Base-by-base conservation (phyloP, 2,329 filamentous ascomycete genomes). In the Curvularia eragrostidis region DNA sequence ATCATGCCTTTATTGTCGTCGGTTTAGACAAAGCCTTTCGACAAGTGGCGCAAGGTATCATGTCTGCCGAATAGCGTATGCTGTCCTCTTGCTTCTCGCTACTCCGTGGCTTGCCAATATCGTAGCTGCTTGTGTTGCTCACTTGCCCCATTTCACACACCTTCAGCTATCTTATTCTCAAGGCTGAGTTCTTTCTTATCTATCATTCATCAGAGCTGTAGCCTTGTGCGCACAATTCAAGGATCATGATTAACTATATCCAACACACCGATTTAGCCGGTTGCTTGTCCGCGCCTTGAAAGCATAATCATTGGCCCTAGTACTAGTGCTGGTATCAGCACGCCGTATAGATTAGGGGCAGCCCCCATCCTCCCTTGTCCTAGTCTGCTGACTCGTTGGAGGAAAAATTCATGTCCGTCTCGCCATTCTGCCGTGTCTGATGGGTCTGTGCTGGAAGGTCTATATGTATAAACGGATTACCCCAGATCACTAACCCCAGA, bases 401-500 rank as follows among this genome's bases (percentile, higher is more conserved):
- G 44, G 54, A 38, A 57, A 41, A 57, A 43, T 43, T 48, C 23
- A 42, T 13, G 18, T 49, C 54, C 50, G 54, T 47, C 15, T 26
- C 44, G 24, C 44, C 54, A 30, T 57, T 24, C n/a, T 36, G 19
- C 54, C 54, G 44, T 39, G 7, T 36, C 34, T n/a, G 12, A 26
- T 28, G 43, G 43, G 43, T 39, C 32, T 36, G 44, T 28, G 38
- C 39, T 39, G 18, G 26, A 24, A 28, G 13, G 39, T 34, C 36
- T 30, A 48, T 57, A 57, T 30, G 44, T 57, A 57, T 54, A 57
- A 54, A 54, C 42, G 21, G 1, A 13, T 44, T 44, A 54, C 54
- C 54, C 54, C 50, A 54, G 32, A 23, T 9, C 42, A 28, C 41
- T 52, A 50, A 32, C 59, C 62, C 63, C 56, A 63, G 51, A 21